Evolutionary conservation across 768 basidiomycete species (phyloP).

Genomic region (Leccinum variicolor): DNA sequence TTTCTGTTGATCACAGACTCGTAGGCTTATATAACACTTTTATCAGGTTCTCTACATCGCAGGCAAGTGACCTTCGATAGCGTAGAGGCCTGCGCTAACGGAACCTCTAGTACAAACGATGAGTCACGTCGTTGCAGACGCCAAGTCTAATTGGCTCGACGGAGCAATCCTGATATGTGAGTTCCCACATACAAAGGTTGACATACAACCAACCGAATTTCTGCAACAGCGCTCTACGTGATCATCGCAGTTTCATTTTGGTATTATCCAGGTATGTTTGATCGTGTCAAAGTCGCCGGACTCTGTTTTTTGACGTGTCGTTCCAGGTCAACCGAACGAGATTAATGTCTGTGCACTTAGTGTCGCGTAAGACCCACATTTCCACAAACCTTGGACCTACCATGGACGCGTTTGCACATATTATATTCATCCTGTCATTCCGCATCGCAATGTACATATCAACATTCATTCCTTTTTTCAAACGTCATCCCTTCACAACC

Average conservation of each 20-base stretch:
- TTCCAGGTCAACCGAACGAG: constrained; percentile 25
- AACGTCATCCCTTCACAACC: constrained; percentile 8
- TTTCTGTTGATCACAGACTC: not conserved
- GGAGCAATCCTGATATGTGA: constrained; percentile 69
- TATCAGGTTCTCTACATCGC: constrained; percentile 36
- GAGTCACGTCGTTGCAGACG: constrained; percentile 78
- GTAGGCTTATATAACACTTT: constrained; percentile 8
- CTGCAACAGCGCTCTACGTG: constrained; percentile 53
- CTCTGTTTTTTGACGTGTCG: not conserved
- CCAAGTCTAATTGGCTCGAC: constrained; percentile 83
- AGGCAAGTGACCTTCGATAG: constrained; percentile 34
- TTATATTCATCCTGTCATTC: constrained; percentile 4
- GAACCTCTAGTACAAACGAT: constrained; percentile 67
- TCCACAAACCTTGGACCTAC: constrained; percentile 4
- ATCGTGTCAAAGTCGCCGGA: not conserved
- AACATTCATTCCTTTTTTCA: constrained; percentile 13
- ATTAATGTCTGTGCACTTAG: constrained; percentile 13
- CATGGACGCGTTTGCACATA: not conserved
- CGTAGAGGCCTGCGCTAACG: constrained; percentile 19
- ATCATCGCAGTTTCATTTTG: constrained; percentile 71
- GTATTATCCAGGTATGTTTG: constrained; percentile 45
- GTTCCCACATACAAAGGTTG: constrained; percentile 16
- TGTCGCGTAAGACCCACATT: not conserved
- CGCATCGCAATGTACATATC: constrained; percentile 13
- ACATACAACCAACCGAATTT: not conserved